Base-by-base conservation (phyloP, 345 rosid species). In the Pugionium dolabratum region DNA sequence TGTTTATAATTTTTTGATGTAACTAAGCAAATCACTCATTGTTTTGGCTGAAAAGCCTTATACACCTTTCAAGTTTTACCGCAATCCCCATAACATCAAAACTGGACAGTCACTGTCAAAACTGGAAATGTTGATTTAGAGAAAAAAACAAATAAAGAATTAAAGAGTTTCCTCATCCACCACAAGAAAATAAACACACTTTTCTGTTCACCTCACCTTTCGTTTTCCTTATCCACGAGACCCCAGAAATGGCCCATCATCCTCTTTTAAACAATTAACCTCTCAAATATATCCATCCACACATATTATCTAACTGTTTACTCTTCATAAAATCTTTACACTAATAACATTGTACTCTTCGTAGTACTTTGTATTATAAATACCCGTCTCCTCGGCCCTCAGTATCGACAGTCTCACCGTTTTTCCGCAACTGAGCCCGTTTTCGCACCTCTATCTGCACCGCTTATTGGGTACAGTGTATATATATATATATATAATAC, bases 361-460 rank as follows among this genome's bases (percentile, higher is more conserved):
- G 8, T 41, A 31, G 30, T 11, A 18, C 9, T 42, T 27, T 52
- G 40, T 61, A 28, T 3, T 71, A 71, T 71, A 71, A 18, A 62
- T 62, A 62, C 39, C 44, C 25, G 9, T 32, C 39, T 27, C 53
- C 34, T 51, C 31, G 27, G 4, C 35, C 52, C 25, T 50, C 37
- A 11, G 4, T 31, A 32, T 69, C 45, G 3, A 36, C 51, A 9
- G 48, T 34, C 29, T 41, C 57, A 48, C 70, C 48, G 49, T 46
- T 59, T 72, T 78, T 81, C 68, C 59, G 80, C 6, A 72, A 80
- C 85, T 62, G 26, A 83, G 56, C 83, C 86, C 1, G 82, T 83
- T 40, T 79, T 70, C n/a, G 79, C 86, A 55, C 80, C 88, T 39
- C 50, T 83, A 49, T 83, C 86, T 6, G 39, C 74, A 79, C 66